A percentile compares a stretch with the other conserved stretches of the same genome.
phyloP scores from a whole-genome alignment of 1,284 basidiomycete species.

The Puccinia novopanici region DNA sequence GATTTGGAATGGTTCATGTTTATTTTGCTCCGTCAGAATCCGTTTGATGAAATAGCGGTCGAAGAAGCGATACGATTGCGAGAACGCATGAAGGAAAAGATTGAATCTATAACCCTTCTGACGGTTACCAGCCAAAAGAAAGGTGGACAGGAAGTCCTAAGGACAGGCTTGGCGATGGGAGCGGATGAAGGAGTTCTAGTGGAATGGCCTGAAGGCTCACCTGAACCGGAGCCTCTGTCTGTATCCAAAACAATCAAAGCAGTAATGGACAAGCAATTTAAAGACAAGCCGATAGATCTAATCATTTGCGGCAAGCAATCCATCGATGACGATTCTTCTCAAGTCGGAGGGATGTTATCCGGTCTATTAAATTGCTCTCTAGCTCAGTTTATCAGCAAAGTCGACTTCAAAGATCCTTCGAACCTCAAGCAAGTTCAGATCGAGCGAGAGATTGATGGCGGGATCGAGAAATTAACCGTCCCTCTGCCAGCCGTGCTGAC shows the following conservation, averaged over 20 bases:
- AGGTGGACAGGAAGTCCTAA: too few relatives aligned
- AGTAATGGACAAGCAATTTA: conserved; percentile 67
- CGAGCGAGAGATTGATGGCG: conserved; percentile 91
- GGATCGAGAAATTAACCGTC: conserved; percentile 78
- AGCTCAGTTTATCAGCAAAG: conserved; percentile 91
- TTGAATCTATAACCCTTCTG: conserved; percentile 85
- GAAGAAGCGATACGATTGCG: conserved; percentile 94
- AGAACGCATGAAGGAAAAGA: conserved; percentile 71
- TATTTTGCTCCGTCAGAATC: too few relatives aligned
- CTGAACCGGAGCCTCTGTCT: conserved; percentile 76
- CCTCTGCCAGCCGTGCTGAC: conserved; percentile 84
- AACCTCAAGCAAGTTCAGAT: conserved; percentile 72
- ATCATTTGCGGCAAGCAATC: conserved; percentile 98
- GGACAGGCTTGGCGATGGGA: too few relatives aligned
- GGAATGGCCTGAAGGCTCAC: conserved; percentile 72
- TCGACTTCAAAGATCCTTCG: conserved; percentile 69
- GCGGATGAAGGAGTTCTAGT: too few relatives aligned
- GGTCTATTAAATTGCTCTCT: too few relatives aligned
- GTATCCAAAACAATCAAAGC: conserved; percentile 82
- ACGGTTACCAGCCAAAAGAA: too few relatives aligned
- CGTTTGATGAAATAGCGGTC: conserved; percentile 68
- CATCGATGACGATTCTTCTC: conserved; percentile 95
- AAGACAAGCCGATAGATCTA: conserved; percentile 69
- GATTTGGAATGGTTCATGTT: background rate
- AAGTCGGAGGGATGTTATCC: too few relatives aligned